A percentile compares a stretch with the other conserved stretches of the same genome.
Evolutionary conservation across 129 eudicot genomes (phyloP).

Genomic region (Logfia minima): DNA sequence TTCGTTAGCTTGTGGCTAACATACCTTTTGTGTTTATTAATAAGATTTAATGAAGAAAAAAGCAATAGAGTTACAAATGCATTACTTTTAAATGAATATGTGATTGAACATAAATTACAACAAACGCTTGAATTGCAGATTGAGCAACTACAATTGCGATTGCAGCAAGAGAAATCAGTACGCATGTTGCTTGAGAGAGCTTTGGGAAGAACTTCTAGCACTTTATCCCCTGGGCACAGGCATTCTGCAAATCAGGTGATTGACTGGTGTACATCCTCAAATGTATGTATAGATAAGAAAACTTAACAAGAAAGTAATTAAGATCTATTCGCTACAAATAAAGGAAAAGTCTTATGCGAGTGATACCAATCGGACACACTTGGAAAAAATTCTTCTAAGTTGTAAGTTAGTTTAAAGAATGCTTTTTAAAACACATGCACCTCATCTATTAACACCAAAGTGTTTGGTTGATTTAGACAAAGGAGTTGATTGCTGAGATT

Average conservation of each 20-base stretch:
- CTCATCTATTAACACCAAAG: constrained; percentile 16
- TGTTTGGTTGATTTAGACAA: constrained; percentile 47
- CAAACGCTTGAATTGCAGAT: constrained; percentile 52
- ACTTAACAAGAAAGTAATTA: not conserved
- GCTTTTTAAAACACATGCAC: not conserved
- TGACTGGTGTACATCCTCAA: not conserved
- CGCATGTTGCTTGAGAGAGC: constrained; percentile 82
- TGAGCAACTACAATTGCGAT: constrained; percentile 62
- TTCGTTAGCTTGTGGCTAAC: constrained; percentile 11
- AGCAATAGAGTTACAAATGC: not conserved
- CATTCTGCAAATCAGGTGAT: constrained; percentile 74
- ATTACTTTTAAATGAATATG: not conserved
- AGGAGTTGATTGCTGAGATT: constrained; percentile 80
- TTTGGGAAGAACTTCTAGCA: constrained; percentile 85
- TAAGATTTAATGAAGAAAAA: constrained; percentile 3
- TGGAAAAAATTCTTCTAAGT: not conserved
- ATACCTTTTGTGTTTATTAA: constrained; percentile 9
- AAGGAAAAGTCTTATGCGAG: too few species aligned
- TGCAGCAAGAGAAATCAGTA: constrained; percentile 89
- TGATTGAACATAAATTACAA: not conserved
- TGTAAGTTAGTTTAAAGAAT: too few species aligned
- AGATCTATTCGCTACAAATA: not conserved
- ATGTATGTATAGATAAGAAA: not conserved
- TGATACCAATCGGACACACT: too few species aligned
- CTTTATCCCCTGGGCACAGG: constrained; percentile 86